Evolutionary conservation across 495 filamentous ascomycete species (phyloP).

Genomic region (Penicillium simplicissimum): DNA sequence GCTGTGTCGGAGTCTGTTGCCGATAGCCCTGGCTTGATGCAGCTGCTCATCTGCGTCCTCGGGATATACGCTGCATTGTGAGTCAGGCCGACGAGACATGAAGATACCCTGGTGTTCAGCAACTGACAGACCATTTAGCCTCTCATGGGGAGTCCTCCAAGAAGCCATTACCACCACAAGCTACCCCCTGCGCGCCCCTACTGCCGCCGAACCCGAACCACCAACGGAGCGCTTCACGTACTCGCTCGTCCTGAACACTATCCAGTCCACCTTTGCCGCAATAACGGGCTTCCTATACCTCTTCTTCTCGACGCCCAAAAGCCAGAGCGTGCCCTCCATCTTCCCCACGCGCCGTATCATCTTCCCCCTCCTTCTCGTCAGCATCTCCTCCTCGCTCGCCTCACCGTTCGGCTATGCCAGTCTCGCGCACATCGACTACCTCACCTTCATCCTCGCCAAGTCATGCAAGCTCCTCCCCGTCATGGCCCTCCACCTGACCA

Average conservation of each 20-base stretch:
- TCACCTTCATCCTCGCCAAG: constrained; percentile 98
- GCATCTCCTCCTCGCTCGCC: constrained; percentile 82
- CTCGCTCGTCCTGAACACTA: constrained; percentile 91
- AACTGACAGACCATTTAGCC: constrained; percentile 51
- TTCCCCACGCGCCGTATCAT: constrained; percentile 76
- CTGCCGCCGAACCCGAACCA: constrained; percentile 53
- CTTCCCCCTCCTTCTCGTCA: constrained; percentile 78
- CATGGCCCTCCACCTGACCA: constrained; percentile 91
- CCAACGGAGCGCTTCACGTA: constrained; percentile 75
- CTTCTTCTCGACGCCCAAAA: constrained; percentile 59
- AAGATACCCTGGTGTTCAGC: neutral
- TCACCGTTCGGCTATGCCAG: constrained; percentile 94
- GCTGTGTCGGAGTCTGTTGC: constrained; percentile 31
- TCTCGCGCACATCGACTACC: constrained; percentile 94
- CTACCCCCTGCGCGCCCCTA: constrained; percentile 53
- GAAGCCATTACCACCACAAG: constrained; percentile 96
- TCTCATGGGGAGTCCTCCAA: constrained; percentile 95
- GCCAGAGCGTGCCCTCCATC: constrained; percentile 58
- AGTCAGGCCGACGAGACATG: constrained; percentile 28
- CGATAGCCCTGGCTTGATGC: constrained; percentile 56
- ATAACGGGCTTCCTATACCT: constrained; percentile 82
- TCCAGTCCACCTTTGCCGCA: constrained; percentile 90
- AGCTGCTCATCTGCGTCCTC: constrained; percentile 82
- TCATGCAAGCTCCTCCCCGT: constrained; percentile 96
- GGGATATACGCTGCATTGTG: constrained; percentile 98